Evolutionary conservation across 1,139 yeast species (phyloP).

Genomic region (Suhomyces atakaporum): DNA sequence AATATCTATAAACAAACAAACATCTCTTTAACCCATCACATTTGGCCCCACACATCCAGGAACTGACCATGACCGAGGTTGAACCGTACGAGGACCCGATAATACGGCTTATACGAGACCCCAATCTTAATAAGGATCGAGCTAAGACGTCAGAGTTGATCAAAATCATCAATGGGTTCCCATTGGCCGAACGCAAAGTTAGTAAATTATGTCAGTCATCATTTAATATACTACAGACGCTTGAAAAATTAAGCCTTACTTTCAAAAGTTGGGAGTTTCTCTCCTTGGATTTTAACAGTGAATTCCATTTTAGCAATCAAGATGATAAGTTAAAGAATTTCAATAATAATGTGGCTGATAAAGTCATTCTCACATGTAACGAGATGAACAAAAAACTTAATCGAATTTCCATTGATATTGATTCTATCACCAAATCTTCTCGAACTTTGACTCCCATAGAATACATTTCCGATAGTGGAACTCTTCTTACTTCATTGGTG

Average conservation of each 20-base stretch:
- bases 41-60: too few relatives aligned
- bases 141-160: constrained; percentile 44
- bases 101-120: constrained; percentile 49
- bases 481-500: constrained; percentile 52
- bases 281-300: constrained; percentile 54
- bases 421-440: constrained; percentile 46
- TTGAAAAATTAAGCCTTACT: constrained; percentile 51
- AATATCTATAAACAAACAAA: too few relatives aligned
- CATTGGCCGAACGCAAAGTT: constrained; percentile 47
- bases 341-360: constrained; percentile 49
- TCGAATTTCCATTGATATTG: constrained; percentile 48
- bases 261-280: constrained; percentile 59
- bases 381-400: constrained; percentile 46
- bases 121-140: constrained; percentile 48
- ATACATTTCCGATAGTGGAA: constrained; percentile 58
- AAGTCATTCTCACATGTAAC: constrained; percentile 50
- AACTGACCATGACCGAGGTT: constrained; percentile 9
- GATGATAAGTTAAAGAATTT: constrained; percentile 39
- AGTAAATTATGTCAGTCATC: constrained; percentile 52
- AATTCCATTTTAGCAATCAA: constrained; percentile 37
- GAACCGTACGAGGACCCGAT: constrained; percentile 49
- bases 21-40: too few relatives aligned
- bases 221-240: constrained; percentile 49
- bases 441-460: constrained; percentile 47
- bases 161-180: constrained; percentile 44